phyloP scores from a whole-genome alignment of 331 rosid species.

The Quercus tomentella region DNA sequence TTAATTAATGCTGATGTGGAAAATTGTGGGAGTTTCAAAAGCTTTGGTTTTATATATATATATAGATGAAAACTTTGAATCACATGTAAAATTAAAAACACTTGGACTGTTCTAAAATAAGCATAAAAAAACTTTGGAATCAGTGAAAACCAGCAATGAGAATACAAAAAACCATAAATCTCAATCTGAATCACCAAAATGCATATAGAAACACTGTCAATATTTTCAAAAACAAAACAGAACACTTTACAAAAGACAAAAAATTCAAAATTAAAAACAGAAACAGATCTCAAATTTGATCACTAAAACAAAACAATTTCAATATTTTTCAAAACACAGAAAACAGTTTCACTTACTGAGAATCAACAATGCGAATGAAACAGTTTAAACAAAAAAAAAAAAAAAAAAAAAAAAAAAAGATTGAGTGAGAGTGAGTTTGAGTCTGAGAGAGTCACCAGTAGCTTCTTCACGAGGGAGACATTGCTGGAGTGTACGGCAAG shows the following conservation, averaged over 20 bases:
- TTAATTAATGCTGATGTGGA: no score
- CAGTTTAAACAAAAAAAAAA: background rate
- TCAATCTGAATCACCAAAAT: background rate
- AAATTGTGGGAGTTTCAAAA: no score
- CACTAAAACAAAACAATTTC: background rate
- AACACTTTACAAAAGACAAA: background rate
- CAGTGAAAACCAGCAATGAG: background rate
- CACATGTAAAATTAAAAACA: background rate
- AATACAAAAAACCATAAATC: background rate
- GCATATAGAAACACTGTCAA: background rate
- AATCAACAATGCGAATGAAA: conserved; percentile 21
- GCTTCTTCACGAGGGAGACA: conserved; percentile 49
- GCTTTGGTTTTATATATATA: no score
- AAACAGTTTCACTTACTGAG: background rate
- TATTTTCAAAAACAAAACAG: background rate
- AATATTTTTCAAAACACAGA: background rate
- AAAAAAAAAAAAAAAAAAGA: background rate
- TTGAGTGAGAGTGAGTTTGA: conserved; percentile 3
- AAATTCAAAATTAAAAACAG: background rate
- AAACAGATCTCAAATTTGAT: background rate
- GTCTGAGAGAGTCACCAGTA: conserved; percentile 53
- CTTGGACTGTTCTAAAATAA: background rate
- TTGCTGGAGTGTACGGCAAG: conserved; percentile 84
- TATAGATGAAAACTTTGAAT: background rate
- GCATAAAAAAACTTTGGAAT: background rate